A percentile compares a stretch with the other conserved stretches of the same genome.
phyloP scores from a whole-genome alignment of 1,284 basidiomycete genomes.

The Sporisorium iseilematis-ciliati region DNA sequence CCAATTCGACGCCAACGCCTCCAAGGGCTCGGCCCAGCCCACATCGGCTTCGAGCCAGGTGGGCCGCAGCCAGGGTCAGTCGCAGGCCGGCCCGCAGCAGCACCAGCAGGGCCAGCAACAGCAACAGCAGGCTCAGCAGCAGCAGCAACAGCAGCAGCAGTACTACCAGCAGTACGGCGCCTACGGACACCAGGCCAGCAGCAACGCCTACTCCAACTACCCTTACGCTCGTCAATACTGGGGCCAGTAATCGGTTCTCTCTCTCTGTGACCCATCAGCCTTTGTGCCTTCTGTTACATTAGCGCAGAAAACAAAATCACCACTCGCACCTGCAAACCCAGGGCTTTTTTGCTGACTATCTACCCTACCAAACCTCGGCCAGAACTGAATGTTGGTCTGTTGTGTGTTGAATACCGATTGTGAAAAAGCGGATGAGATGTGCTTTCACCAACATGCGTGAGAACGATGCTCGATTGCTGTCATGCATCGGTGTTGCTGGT shows the following conservation, averaged over 20 bases:
- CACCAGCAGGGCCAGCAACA: constrained; percentile 47
- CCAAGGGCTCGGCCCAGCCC: constrained; percentile 38
- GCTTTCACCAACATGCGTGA: neutral
- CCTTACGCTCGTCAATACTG: constrained; percentile 67
- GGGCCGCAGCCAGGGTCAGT: constrained; percentile 45
- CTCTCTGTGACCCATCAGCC: neutral
- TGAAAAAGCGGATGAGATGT: neutral
- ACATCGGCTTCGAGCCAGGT: constrained; percentile 37
- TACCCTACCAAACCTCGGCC: neutral
- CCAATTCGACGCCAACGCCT: constrained; percentile 50
- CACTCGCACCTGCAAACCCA: constrained; percentile 9
- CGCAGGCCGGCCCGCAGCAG: constrained; percentile 40
- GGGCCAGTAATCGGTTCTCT: constrained; percentile 47
- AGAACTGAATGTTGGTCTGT: neutral
- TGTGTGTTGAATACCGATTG: neutral
- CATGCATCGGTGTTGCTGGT: no score
- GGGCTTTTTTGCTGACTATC: constrained; percentile 2
- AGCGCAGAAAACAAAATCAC: neutral
- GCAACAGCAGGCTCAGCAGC: constrained; percentile 36
- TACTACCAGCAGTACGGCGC: constrained; percentile 66
- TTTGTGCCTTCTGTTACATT: no score
- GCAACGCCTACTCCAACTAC: constrained; percentile 62
- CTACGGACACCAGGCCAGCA: constrained; percentile 62
- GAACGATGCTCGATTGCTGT: neutral
- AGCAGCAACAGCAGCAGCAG: constrained; percentile 66